Conservation (phyloP, 805 yeast species). For the Candida nemodendra region DNA sequence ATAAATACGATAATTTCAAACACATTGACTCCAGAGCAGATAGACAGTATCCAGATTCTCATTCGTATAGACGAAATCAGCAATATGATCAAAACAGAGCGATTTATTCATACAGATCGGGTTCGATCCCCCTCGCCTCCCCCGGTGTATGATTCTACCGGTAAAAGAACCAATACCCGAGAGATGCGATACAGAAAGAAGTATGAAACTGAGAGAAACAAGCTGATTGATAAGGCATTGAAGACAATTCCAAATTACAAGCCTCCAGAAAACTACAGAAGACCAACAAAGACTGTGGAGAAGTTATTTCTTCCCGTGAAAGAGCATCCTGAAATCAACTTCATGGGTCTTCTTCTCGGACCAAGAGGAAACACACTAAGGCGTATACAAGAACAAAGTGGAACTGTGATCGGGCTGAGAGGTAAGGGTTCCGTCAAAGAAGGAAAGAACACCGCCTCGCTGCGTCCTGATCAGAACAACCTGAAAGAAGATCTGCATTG, state of each 20-base stretch:
- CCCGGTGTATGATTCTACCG: constrained; percentile 80
- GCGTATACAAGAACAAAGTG: constrained; percentile 76
- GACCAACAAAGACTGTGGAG: constrained; percentile 65
- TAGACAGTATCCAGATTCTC: constrained; percentile 66
- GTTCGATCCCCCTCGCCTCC: constrained; percentile 83
- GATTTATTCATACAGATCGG: constrained; percentile 49
- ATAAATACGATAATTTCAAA: constrained; percentile 18
- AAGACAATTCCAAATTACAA: constrained; percentile 69
- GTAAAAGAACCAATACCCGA: constrained; percentile 83
- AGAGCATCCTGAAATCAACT: constrained; percentile 89
- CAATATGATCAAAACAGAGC: constrained; percentile 50
- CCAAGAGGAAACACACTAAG: constrained; percentile 93
- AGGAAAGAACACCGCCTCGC: constrained; percentile 60
- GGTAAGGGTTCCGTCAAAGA: constrained; percentile 97
- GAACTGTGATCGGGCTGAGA: constrained; percentile 86
- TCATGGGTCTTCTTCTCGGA: constrained; percentile 86
- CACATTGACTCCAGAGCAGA: constrained; percentile 69
- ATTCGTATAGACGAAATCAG: constrained; percentile 82
- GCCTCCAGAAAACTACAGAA: constrained; percentile 76
- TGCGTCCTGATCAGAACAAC: constrained; percentile 49
- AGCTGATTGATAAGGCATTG: constrained; percentile 72
- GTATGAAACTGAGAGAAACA: constrained; percentile 77
- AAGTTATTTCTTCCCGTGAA: constrained; percentile 82
- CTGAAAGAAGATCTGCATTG: constrained; percentile 87
- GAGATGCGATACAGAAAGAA: constrained; percentile 61